phyloP scores from a whole-genome alignment of 257 asterid genomes.

The Solanum bulbocastanum region DNA sequence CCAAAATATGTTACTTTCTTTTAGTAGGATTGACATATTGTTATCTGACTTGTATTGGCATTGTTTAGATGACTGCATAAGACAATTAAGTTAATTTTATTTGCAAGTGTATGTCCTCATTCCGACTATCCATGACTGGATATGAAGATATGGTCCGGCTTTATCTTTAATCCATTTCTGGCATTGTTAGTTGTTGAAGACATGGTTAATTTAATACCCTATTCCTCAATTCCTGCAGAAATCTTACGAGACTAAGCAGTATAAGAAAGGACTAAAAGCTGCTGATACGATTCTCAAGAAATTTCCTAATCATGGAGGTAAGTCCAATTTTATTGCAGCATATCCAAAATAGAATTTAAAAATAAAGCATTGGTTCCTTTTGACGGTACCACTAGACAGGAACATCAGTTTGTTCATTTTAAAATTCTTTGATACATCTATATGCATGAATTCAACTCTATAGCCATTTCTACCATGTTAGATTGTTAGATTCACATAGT shows the following conservation, averaged over 20 bases:
- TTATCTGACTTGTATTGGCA: background rate
- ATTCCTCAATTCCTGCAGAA: constrained; percentile 38
- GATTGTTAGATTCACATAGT: background rate
- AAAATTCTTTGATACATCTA: background rate
- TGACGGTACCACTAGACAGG: background rate
- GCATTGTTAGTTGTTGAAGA: background rate
- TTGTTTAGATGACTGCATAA: background rate
- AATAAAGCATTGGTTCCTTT: background rate
- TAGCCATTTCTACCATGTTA: background rate
- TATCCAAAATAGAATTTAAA: background rate
- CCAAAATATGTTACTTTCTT: background rate
- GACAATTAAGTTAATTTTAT: background rate
- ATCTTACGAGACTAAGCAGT: constrained; percentile 94
- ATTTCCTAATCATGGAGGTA: constrained; percentile 99
- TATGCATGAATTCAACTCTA: background rate
- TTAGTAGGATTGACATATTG: background rate
- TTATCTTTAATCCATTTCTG: background rate
- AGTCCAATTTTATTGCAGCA: constrained; percentile 8
- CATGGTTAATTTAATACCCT: background rate
- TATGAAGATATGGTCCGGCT: background rate
- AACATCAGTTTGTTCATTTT: background rate
- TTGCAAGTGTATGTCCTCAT: background rate
- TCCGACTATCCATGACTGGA: background rate
- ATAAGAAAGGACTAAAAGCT: constrained; percentile 94
- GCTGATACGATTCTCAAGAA: constrained; percentile 93